Percentiles rank a stretch among this genome's conserved stretches.
These are phyloP conservation scores for Puccinia novopanici DNA, from an alignment of 1,284 basidiomycete genomes.

Conservation along the genomic window DNA sequence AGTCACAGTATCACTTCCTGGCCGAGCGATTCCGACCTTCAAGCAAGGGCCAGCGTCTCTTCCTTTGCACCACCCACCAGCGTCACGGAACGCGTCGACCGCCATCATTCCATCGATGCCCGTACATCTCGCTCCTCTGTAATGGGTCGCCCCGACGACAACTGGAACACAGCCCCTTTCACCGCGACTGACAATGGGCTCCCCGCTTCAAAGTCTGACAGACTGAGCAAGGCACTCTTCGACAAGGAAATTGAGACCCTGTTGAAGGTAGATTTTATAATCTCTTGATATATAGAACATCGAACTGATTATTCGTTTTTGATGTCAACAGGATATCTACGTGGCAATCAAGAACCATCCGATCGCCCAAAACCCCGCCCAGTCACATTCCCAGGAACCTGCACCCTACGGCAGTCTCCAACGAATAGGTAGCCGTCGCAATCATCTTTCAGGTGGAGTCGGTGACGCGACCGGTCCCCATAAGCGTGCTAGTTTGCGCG, in stretches of 20 bases:
- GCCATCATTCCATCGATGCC: not conserved
- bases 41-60: not conserved
- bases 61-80: not conserved
- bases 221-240: slow-evolving; percentile 61
- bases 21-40: slow-evolving; percentile 8
- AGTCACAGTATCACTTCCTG: slow-evolving; percentile 42
- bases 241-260: slow-evolving; percentile 79
- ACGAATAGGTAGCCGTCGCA: slow-evolving; percentile 61
- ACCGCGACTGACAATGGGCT: not conserved
- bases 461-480: slow-evolving; percentile 31
- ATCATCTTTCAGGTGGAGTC: slow-evolving; percentile 41
- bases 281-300: slow-evolving; percentile 2
- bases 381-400: slow-evolving; percentile 78
- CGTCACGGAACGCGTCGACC: not conserved
- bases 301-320: not conserved
- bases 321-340: slow-evolving; percentile 81
- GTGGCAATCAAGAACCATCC: slow-evolving; percentile 83
- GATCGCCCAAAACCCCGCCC: slow-evolving; percentile 75
- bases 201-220: not conserved
- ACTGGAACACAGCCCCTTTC: not conserved
- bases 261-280: slow-evolving; percentile 68
- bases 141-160: not conserved
- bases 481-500: slow-evolving; percentile 56
- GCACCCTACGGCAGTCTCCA: slow-evolving; percentile 68
- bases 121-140: not conserved